Percentiles rank a stretch among this genome's conserved stretches.
These are phyloP conservation scores for Umbelopsis sp. DNA, from an alignment of 192 early-diverging fungal genomes.

Conservation along the genomic window DNA sequence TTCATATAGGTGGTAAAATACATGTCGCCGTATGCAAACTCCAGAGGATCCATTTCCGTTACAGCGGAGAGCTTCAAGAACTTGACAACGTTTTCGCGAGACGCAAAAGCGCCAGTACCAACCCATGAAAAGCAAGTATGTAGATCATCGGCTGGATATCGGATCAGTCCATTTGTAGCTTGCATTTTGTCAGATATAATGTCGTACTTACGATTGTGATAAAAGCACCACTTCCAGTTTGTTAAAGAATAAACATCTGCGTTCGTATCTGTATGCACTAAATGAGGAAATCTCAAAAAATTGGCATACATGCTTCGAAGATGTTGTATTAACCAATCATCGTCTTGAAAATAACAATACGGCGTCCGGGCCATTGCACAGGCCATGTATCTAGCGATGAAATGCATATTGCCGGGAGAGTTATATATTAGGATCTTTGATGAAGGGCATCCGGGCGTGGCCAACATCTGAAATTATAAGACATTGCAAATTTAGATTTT, in stretches of 20 bases:
- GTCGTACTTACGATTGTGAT: constrained; percentile 48
- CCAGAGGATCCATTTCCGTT: constrained; percentile 49
- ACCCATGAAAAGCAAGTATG: constrained; percentile 57
- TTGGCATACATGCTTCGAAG: constrained; percentile 59
- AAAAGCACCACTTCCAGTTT: constrained; percentile 62
- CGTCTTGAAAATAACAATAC: constrained; percentile 64
- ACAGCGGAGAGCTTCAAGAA: constrained; percentile 51
- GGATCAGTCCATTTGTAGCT: neutral
- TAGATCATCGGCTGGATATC: constrained; percentile 44
- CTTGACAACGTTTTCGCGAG: constrained; percentile 48
- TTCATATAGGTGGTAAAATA: constrained; percentile 60
- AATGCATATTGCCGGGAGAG: constrained; percentile 50
- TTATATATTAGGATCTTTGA: constrained; percentile 50
- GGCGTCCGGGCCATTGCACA: constrained; percentile 56
- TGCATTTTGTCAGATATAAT: neutral
- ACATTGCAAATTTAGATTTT: neutral
- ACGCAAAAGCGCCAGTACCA: constrained; percentile 52
- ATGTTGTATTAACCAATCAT: constrained; percentile 50
- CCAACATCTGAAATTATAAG: constrained; percentile 44
- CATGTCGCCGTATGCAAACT: constrained; percentile 56
- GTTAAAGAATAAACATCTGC: constrained; percentile 49
- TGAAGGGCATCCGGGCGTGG: constrained; percentile 30
- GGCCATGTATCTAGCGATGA: constrained; percentile 58
- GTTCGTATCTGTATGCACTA: constrained; percentile 56
- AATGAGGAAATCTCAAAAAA: constrained; percentile 54